A percentile compares a stretch with the other conserved stretches of the same genome.
These are phyloP conservation scores for Chimonanthus salicifolius DNA, from an alignment of 164 flowering plant genomes.

Conservation along the genomic window DNA sequence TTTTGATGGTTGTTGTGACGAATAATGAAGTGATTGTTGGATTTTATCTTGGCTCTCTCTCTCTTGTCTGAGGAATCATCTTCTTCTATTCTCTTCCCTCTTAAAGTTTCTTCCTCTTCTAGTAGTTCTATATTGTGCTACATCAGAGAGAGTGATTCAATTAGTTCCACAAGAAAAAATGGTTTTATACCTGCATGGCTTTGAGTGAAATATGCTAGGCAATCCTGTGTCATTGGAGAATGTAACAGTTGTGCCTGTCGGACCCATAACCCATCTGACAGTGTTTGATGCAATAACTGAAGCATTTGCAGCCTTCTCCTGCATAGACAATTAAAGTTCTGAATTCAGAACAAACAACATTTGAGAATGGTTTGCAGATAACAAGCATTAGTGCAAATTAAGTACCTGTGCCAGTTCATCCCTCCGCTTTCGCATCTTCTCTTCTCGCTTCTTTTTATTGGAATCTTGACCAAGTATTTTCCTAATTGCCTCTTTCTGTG, in stretches of 20 bases:
- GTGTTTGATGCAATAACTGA: conserved; percentile 3
- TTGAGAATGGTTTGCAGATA: neutral
- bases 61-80: neutral
- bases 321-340: neutral
- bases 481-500: conserved; percentile 18
- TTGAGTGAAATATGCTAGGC: conserved; percentile 14
- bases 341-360: neutral
- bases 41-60: no score
- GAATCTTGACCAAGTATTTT: conserved; percentile 17
- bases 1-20: no score
- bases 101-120: no score
- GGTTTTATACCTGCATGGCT: conserved; percentile 9
- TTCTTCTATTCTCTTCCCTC: no score
- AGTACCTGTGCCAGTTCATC: conserved; percentile 10
- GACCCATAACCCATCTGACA: conserved; percentile 15
- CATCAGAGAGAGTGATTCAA: neutral
- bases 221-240: conserved; percentile 11
- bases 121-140: no score
- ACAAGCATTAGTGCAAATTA: neutral
- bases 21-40: no score
- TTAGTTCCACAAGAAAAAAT: neutral
- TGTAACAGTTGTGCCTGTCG: conserved; percentile 11
- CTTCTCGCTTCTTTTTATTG: conserved; percentile 8
- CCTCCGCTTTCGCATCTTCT: conserved; percentile 9
- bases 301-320: conserved; percentile 12